A percentile compares a stretch with the other conserved stretches of the same genome.
Evolutionary conservation across 805 yeast genomes (phyloP).

Genomic region (Barnettozyma botsteinii): DNA sequence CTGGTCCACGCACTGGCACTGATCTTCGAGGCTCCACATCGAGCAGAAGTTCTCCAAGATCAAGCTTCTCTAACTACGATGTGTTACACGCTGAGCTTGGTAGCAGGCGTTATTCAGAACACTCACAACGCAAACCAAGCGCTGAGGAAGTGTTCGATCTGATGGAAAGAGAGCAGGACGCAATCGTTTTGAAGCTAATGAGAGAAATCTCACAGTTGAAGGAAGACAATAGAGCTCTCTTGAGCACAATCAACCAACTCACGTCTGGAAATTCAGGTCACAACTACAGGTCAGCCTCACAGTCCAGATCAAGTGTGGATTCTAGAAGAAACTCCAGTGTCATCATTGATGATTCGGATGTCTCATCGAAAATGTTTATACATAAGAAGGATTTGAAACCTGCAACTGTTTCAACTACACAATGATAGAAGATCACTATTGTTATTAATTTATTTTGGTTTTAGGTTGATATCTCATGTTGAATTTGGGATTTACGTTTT

Average conservation of each 20-base stretch:
- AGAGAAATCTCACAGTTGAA: slow-evolving; percentile 50
- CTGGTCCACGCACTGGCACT: not conserved
- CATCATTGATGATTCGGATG: slow-evolving; percentile 1
- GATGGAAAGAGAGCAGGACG: slow-evolving; percentile 74
- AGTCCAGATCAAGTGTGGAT: slow-evolving; percentile 9
- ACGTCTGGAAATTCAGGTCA: slow-evolving; percentile 6
- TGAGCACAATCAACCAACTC: slow-evolving; percentile 20
- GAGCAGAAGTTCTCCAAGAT: slow-evolving; percentile 18
- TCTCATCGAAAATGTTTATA: not conserved
- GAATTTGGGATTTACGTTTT: not conserved
- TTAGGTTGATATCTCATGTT: too few species aligned
- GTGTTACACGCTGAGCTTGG: slow-evolving; percentile 8
- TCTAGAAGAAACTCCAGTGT: slow-evolving; percentile 14
- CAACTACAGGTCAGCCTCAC: slow-evolving; percentile 6
- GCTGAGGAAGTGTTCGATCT: slow-evolving; percentile 48
- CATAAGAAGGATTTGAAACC: not conserved
- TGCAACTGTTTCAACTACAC: not conserved
- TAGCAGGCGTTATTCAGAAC: slow-evolving; percentile 19
- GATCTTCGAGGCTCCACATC: slow-evolving; percentile 4
- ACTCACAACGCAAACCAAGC: slow-evolving; percentile 21
- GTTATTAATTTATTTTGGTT: too few species aligned
- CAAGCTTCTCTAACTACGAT: slow-evolving; percentile 11
- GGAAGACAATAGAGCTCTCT: slow-evolving; percentile 43
- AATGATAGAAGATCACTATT: too few species aligned
- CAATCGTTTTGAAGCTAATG: slow-evolving; percentile 61